Evolutionary conservation across 179 eudicot genomes (phyloP), one percentile per base, ranked within the genome.

Genomic region (Gypsophila paniculata): DNA sequence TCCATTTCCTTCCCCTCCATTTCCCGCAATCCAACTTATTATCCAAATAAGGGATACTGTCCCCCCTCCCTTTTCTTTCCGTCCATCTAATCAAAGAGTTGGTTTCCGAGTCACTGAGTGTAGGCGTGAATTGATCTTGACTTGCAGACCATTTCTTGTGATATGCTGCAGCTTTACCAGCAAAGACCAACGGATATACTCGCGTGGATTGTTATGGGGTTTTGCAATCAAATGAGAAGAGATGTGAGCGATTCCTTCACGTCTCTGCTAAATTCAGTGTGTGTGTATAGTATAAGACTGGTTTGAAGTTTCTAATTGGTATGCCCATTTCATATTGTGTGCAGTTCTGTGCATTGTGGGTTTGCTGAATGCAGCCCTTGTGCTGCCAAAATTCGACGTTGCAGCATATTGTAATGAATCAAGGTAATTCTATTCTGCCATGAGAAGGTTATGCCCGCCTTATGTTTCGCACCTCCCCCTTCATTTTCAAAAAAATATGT

Each of bases 371-470:
- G 99, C 97, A 32, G 90, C 99, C 75, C 92, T 94, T 61, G 97
- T 94, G 72, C 77, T 94, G 73, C 99, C 99, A 32, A 94, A 90
- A 79, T 94, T 94, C 84, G 99, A 94, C 77, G 97, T 86, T 71
- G 99, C 99, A 70, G 97, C 99, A n/a, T 94, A 94, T 74, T 94
- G 99, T 97, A 94, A 94, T 68, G 99, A 94, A 72, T 88, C 99
- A 22, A 94, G 99, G 99, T 94, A 85, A 61, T 51, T 72, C 11
- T 17, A 11, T 9, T 38, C 61, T 32, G 36, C 42, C 23, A 46
- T 61, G 32, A 57, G 54, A 68, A 48, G 6, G 55, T 15, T 52
- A 19, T 75, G 54, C 14, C 52, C n/a, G 57, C 13, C 19, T 34
- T 12, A 21, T 34, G 10, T 2, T 62, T 5, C 34, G 15, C 11